These are phyloP conservation scores for Alternaria viburni DNA, from an alignment of 2,329 filamentous ascomycete species.

Conservation along the genomic window DNA sequence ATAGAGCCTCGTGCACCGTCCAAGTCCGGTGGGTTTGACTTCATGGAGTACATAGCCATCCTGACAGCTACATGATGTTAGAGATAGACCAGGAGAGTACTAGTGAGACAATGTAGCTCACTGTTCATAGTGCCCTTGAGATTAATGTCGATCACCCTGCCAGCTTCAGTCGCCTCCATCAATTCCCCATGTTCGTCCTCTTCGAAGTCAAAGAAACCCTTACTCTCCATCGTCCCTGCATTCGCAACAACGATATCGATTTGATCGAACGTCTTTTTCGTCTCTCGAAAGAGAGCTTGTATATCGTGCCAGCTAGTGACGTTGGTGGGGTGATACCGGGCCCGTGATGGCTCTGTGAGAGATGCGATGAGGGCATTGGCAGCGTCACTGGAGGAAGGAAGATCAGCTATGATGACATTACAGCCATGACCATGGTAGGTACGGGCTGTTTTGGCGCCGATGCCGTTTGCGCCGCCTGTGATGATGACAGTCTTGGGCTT, in stretches of 20 bases:
- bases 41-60: slow-evolving; percentile 41
- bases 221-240: slow-evolving; percentile 51
- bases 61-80: slow-evolving; percentile 27
- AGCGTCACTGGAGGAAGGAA: slow-evolving; percentile 27
- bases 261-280: slow-evolving; percentile 42
- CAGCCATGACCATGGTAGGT: slow-evolving; percentile 47
- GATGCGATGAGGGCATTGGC: slow-evolving; percentile 39
- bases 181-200: slow-evolving; percentile 39
- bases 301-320: slow-evolving; percentile 49
- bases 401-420: slow-evolving; percentile 51
- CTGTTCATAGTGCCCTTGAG: slow-evolving; percentile 55
- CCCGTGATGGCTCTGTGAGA: slow-evolving; percentile 33
- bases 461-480: slow-evolving; percentile 52
- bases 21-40: slow-evolving; percentile 36
- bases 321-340: slow-evolving; percentile 47
- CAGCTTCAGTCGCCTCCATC: slow-evolving; percentile 32
- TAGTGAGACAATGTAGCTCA: slow-evolving; percentile 14
- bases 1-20: slow-evolving; percentile 44
- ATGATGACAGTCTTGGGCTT: slow-evolving; percentile 49
- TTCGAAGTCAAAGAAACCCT: slow-evolving; percentile 41
- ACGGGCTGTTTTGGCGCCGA: slow-evolving; percentile 50
- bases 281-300: slow-evolving; percentile 40
- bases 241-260: slow-evolving; percentile 53
- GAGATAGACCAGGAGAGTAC: not conserved
- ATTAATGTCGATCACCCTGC: slow-evolving; percentile 49